Conservation (phyloP, 768 basidiomycete species). For the Lentinula edodes region DNA sequence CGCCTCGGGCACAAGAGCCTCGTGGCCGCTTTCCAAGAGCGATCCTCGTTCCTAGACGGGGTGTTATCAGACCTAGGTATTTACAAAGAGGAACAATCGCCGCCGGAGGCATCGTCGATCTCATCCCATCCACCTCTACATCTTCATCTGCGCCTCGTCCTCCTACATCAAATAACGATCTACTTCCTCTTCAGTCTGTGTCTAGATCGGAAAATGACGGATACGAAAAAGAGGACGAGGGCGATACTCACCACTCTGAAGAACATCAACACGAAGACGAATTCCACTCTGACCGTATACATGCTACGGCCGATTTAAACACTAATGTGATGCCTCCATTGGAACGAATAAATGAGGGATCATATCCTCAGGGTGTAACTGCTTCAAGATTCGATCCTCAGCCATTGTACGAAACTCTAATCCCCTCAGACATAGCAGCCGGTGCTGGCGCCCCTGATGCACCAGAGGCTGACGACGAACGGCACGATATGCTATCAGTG, state of each 20-base stretch:
- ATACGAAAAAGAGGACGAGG: not conserved
- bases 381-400: not conserved
- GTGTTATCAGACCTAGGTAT: not conserved
- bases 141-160: not conserved
- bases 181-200: not conserved
- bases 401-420: not conserved
- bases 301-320: not conserved
- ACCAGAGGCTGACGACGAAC: not conserved
- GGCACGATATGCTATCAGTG: not conserved
- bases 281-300: not conserved
- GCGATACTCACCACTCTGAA: no score
- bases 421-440: not conserved
- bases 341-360: not conserved
- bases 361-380: not conserved
- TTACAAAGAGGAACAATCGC: not conserved
- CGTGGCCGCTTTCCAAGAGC: not conserved
- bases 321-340: not conserved
- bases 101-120: not conserved
- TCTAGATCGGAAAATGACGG: not conserved
- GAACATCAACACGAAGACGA: not conserved
- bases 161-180: not conserved
- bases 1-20: not conserved
- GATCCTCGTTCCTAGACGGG: not conserved
- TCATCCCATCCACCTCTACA: not conserved
- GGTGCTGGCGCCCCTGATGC: not conserved